Evolutionary conservation across 148 eudicot species (phyloP), one percentile per base, ranked within the genome.

Genomic region (Fagopyrum esculentum): DNA sequence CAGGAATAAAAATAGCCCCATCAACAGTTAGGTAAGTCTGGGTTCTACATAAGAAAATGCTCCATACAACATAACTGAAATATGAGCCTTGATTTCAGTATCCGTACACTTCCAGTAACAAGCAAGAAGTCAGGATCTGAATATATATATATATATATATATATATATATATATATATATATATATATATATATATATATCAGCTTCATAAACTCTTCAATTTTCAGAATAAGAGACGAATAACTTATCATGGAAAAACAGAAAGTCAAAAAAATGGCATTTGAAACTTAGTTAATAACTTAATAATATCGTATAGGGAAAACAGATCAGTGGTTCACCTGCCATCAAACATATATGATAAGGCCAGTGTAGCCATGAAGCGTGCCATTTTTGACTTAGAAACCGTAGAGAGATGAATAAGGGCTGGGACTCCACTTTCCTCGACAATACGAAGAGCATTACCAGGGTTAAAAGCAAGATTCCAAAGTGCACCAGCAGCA

Each of bases 401-500:
- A n/a, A 90, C 79, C 74, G 92, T 83, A 79, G 96, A 90, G 60
- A 94, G 93, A 83, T 86, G 89, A 77, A 86, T 90, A 73, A 94
- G 92, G 71, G 91, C 88, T 12, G 93, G 89, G 83, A 92, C 97
- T 29, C 98, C 98, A 22, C 91, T 93, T 83, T 90, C 97, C 77
- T 94, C 98, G 52, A 92, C 98, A 75, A 94, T 94, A 16, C 93
- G 90, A 52, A 92, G 80, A 69, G 98, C 97, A 84, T 94, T 92
- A 56, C 96, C 96, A 59, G 97, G 91, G 60, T 90, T 90, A 60
- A 90, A 94, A 61, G 98, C 91, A 74, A 94, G 96, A 85, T 94
- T 94, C 98, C 96, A 94, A 76, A 94, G 93, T 75, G 98, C 98
- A 80, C 98, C 98, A 80, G 96, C 97, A 74, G 98, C 98, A 75